Conservation (phyloP, 257 asterid genomes). For the Paraleonurus japonicus region DNA sequence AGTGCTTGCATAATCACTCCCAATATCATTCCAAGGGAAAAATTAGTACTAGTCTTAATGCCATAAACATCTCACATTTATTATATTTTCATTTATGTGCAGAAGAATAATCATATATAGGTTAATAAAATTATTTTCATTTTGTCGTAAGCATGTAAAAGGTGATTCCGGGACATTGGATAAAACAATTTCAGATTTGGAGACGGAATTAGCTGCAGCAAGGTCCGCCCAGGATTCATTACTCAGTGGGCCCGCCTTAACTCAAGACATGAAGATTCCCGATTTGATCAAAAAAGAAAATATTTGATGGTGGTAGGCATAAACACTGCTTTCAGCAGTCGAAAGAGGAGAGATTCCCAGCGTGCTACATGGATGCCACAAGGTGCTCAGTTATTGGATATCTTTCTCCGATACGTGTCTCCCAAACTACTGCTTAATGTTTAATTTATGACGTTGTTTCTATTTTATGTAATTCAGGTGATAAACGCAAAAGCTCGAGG, state of each 20-base stretch:
- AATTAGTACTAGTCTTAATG: neutral
- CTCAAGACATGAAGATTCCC: constrained; percentile 57
- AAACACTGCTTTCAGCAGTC: constrained; percentile 88
- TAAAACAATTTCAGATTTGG: constrained; percentile 75
- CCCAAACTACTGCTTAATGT: neutral
- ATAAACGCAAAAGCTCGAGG: constrained; percentile 46
- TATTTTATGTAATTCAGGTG: constrained; percentile 35
- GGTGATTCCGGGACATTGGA: constrained; percentile 58
- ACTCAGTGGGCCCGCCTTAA: constrained; percentile 59
- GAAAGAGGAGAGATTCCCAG: constrained; percentile 86
- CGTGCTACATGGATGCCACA: constrained; percentile 94
- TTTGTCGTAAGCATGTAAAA: constrained; percentile 42
- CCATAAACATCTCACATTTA: neutral
- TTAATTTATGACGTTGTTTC: constrained; percentile 4
- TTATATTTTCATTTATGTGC: neutral
- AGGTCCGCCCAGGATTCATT: constrained; percentile 81
- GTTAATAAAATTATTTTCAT: constrained; percentile 12
- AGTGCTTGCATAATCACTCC: constrained; percentile 31
- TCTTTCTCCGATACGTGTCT: neutral
- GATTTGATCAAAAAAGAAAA: constrained; percentile 57
- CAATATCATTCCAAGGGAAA: neutral
- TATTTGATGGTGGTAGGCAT: constrained; percentile 83
- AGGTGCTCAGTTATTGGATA: constrained; percentile 45
- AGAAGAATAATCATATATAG: neutral
- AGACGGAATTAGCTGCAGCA: constrained; percentile 85